Conservation (phyloP, 179 eudicot species). For the Silene noctiflora region DNA sequence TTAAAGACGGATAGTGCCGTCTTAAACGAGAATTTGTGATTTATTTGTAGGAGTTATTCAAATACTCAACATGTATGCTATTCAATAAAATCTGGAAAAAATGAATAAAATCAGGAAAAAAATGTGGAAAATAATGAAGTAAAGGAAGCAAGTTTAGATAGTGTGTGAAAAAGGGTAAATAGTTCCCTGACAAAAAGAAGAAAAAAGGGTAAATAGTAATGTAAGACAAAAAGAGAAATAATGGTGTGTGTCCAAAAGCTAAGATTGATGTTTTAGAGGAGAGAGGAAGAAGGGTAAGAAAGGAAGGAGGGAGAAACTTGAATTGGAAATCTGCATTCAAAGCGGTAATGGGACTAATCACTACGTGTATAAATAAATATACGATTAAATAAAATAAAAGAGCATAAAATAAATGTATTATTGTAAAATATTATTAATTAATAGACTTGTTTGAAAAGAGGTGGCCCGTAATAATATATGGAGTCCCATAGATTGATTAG, state of each 20-base stretch:
- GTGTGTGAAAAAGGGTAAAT: neutral
- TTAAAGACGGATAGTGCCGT: neutral
- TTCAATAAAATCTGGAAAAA: neutral
- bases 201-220: too few relatives aligned
- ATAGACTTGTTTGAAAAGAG: too few relatives aligned
- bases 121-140: neutral
- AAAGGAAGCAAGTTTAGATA: neutral
- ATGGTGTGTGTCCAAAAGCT: too few relatives aligned
- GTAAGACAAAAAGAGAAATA: constrained; percentile 1
- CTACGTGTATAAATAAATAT: too few relatives aligned
- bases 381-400: too few relatives aligned
- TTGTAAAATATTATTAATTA: too few relatives aligned
- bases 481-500: too few relatives aligned
- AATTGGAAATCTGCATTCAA: constrained; percentile 1
- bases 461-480: too few relatives aligned
- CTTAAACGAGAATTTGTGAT: too few relatives aligned
- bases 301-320: constrained; percentile 8
- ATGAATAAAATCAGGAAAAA: too few relatives aligned
- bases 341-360: neutral
- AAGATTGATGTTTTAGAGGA: neutral
- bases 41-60: neutral
- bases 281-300: constrained; percentile 4
- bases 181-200: too few relatives aligned
- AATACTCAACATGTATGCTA: neutral
- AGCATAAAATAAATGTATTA: too few relatives aligned